Evolutionary conservation across 2,329 filamentous ascomycete species (phyloP).

Genomic region (Dactylella cylindrospora): DNA sequence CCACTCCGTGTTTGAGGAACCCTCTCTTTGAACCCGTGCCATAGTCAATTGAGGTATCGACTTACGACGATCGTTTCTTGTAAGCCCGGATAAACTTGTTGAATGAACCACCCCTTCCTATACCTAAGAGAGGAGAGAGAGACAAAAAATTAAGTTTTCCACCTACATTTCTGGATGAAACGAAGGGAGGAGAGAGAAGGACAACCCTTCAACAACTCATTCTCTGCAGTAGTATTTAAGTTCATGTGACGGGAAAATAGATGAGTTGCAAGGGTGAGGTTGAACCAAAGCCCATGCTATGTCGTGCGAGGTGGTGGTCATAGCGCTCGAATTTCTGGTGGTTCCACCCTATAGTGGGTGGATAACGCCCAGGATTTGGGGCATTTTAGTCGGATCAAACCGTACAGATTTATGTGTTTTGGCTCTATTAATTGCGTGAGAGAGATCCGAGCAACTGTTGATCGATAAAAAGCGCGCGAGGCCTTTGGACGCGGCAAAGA

Average conservation of each 20-base stretch:
- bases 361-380: no score
- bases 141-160: no score
- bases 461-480: no score
- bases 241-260: conserved; percentile 43
- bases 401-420: conserved; percentile 7
- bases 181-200: no score
- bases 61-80: conserved; percentile 10
- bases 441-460: no score
- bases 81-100: conserved; percentile 29
- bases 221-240: conserved; percentile 11
- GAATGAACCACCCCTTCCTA: no score
- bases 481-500: no score
- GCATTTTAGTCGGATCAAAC: conserved; percentile 9
- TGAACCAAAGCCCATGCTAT: conserved; percentile 16
- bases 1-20: conserved; percentile 16
- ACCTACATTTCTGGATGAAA: no score
- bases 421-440: no score
- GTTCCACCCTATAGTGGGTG: not conserved
- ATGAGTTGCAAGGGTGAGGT: conserved; percentile 33
- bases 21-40: no score
- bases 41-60: conserved; percentile 14
- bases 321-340: conserved; percentile 22
- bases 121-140: no score
- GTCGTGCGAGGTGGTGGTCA: conserved; percentile 27
- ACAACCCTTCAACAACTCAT: no score